Evolutionary conservation across 2,329 filamentous ascomycete genomes (phyloP).

Genomic region (Curvularia eragrostidis): DNA sequence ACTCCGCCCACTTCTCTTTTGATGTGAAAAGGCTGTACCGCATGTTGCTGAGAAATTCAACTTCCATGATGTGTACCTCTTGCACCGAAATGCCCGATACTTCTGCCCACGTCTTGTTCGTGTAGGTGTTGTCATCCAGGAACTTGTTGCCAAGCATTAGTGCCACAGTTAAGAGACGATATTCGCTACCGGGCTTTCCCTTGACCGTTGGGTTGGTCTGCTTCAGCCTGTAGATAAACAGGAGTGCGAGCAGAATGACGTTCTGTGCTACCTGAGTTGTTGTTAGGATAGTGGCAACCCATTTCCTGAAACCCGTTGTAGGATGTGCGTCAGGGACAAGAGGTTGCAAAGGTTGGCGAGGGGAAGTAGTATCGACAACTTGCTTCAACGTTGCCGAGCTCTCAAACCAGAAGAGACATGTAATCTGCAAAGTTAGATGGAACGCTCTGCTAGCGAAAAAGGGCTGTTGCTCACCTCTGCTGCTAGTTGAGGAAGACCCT

Average conservation of each 20-base stretch:
- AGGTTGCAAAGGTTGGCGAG: constrained; percentile 55
- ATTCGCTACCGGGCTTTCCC: constrained; percentile 92
- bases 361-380: constrained; percentile 67
- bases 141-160: constrained; percentile 99
- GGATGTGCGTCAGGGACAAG: constrained; percentile 77
- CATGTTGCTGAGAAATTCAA: constrained; percentile 99
- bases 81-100: constrained; percentile 92
- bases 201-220: constrained; percentile 87
- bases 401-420: constrained; percentile 98
- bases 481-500: constrained; percentile 50
- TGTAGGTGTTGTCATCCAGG: constrained; percentile 98
- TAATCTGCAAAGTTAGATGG: constrained; percentile 67
- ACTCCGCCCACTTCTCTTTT: constrained; percentile 82
- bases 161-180: constrained; percentile 88
- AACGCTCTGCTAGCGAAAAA: neutral
- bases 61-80: constrained; percentile 99
- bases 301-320: constrained; percentile 83
- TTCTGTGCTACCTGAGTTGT: constrained; percentile 98
- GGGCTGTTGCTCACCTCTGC: constrained; percentile 44
- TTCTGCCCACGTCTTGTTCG: constrained; percentile 99
- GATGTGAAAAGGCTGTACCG: constrained; percentile 90
- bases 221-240: constrained; percentile 94
- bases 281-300: constrained; percentile 87
- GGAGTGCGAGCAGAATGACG: constrained; percentile 84
- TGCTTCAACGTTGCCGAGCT: constrained; percentile 77